phyloP scores from a whole-genome alignment of 169 alveolate genomes.

The Plasmodium fragile region DNA sequence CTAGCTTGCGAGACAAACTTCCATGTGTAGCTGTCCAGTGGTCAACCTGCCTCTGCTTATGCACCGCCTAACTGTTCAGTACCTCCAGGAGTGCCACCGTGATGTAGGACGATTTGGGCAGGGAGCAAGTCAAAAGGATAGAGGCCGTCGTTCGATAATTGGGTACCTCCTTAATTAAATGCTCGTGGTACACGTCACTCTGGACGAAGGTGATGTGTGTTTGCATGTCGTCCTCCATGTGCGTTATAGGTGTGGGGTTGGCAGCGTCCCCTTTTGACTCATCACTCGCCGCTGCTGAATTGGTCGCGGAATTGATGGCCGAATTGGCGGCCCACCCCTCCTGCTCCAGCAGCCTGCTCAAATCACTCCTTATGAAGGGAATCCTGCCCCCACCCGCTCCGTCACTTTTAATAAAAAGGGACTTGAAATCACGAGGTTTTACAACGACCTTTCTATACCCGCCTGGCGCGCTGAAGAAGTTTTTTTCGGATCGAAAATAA shows the following conservation, averaged over 20 bases:
- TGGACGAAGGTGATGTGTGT: slow-evolving; percentile 7
- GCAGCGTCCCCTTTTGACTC: not conserved
- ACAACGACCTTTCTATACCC: slow-evolving; percentile 89
- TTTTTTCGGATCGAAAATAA: slow-evolving; percentile 80
- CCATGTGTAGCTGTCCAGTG: not conserved
- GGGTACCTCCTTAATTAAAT: slow-evolving; percentile 59
- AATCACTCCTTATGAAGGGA: slow-evolving; percentile 67
- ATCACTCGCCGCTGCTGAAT: not conserved
- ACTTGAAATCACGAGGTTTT: slow-evolving; percentile 83
- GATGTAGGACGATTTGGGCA: slow-evolving; percentile 83
- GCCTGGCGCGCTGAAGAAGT: slow-evolving; percentile 84
- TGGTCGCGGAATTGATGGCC: not conserved
- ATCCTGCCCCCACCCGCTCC: slow-evolving; percentile 78
- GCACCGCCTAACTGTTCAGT: slow-evolving; percentile 34
- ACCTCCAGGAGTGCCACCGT: slow-evolving; percentile 81
- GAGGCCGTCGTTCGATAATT: slow-evolving; percentile 45
- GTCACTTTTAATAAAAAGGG: slow-evolving; percentile 81
- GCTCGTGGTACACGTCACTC: slow-evolving; percentile 34
- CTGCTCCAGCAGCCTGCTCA: not conserved
- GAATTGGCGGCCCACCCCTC: not conserved
- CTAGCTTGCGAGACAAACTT: not conserved
- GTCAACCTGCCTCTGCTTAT: not conserved
- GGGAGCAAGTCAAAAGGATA: slow-evolving; percentile 75
- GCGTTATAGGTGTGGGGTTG: not conserved
- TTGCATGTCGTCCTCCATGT: slow-evolving; percentile 9